phyloP scores from a whole-genome alignment of 2,329 filamentous ascomycete species.

The Aspergillus quadricinctus region DNA sequence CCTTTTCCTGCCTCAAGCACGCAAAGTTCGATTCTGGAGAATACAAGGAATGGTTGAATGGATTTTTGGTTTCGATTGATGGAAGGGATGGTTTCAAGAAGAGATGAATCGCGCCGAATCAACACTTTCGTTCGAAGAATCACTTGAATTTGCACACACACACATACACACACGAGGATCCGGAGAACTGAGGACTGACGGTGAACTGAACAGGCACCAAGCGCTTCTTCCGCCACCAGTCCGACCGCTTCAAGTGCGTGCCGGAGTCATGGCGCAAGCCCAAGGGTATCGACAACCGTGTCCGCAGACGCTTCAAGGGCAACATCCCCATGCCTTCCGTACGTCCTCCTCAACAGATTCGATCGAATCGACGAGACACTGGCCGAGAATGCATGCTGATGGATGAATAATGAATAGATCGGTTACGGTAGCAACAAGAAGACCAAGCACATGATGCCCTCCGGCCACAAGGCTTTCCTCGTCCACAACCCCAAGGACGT shows the following conservation, averaged over 20 bases:
- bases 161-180: conserved; percentile 3
- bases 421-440: conserved; percentile 99
- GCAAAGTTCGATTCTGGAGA: neutral
- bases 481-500: conserved; percentile 96
- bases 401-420: too few species aligned
- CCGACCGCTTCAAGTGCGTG: conserved; percentile 92
- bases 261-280: conserved; percentile 94
- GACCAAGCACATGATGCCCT: conserved; percentile 97
- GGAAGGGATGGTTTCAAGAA: neutral
- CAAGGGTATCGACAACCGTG: conserved; percentile 99
- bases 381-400: too few species aligned
- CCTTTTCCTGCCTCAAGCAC: conserved; percentile 1
- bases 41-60: neutral
- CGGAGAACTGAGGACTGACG: conserved; percentile 9
- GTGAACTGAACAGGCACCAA: conserved; percentile 65
- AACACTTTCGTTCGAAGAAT: neutral
- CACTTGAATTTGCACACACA: too few species aligned
- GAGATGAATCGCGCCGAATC: neutral
- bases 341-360: conserved; percentile 52
- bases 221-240: conserved; percentile 96
- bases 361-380: neutral
- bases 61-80: neutral
- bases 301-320: conserved; percentile 95
- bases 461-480: conserved; percentile 99
- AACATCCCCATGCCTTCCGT: conserved; percentile 97